These are phyloP conservation scores for Diaporthe longicolla DNA, from an alignment of 2,329 filamentous ascomycete genomes.

Conservation along the genomic window DNA sequence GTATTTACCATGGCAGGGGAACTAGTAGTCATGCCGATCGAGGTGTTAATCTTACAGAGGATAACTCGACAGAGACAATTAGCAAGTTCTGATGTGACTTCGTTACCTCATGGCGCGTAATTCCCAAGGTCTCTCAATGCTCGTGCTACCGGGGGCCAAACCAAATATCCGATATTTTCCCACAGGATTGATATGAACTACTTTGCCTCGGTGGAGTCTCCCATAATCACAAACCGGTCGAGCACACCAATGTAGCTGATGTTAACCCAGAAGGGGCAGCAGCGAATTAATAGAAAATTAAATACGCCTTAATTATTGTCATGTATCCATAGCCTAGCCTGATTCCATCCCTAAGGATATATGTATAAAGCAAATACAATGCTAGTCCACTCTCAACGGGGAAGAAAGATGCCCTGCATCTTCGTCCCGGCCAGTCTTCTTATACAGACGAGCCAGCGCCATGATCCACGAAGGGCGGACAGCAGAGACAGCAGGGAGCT, in stretches of 20 bases:
- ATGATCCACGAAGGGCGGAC: slow-evolving; percentile 7
- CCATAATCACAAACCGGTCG: too few relatives aligned
- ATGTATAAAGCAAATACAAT: not conserved
- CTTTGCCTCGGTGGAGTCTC: too few relatives aligned
- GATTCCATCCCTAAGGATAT: too few relatives aligned
- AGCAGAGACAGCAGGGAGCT: not conserved
- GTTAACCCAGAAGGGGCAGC: too few relatives aligned
- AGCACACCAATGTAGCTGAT: too few relatives aligned
- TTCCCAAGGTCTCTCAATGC: too few relatives aligned
- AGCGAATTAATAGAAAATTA: not conserved
- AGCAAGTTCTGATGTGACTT: not conserved
- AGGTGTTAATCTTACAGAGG: too few relatives aligned
- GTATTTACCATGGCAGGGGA: not conserved
- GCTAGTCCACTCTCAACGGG: not conserved
- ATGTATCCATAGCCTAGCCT: not conserved
- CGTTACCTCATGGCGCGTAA: too few relatives aligned
- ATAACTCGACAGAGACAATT: not conserved
- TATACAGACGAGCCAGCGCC: not conserved
- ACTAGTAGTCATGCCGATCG: not conserved
- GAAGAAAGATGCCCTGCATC: not conserved
- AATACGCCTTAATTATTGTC: too few relatives aligned
- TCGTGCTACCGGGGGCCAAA: too few relatives aligned
- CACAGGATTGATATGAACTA: too few relatives aligned
- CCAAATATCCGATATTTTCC: too few relatives aligned
- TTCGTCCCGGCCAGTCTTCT: not conserved